These are phyloP conservation scores for Dictyophora rubrovolvata DNA, from an alignment of 768 basidiomycete genomes.

Conservation along the genomic window DNA sequence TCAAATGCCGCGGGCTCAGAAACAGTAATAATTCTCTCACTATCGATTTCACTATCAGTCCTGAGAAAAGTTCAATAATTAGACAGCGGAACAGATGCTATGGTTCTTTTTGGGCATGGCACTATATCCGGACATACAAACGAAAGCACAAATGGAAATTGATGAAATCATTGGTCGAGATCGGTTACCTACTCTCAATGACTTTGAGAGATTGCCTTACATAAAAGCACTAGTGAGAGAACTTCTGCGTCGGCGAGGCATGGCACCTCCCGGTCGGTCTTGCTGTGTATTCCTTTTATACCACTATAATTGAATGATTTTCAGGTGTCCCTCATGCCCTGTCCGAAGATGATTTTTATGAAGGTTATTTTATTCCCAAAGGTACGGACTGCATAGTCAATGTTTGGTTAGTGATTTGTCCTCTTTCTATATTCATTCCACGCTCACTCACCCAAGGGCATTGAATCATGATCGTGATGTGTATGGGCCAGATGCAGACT, in stretches of 20 bases:
- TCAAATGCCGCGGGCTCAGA: background rate
- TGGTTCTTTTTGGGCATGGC: background rate
- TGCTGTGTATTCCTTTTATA: background rate
- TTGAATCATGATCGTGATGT: background rate
- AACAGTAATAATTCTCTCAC: background rate
- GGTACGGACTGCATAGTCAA: background rate
- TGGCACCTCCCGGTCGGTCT: background rate
- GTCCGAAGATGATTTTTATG: constrained; percentile 14
- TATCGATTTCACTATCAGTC: background rate
- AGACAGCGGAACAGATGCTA: background rate
- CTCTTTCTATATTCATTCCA: background rate
- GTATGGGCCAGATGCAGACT: constrained; percentile 13
- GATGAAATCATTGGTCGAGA: background rate
- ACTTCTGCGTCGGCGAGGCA: background rate
- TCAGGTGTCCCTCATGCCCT: constrained; percentile 18
- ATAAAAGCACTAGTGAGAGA: background rate
- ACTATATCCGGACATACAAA: background rate
- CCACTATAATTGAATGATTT: background rate
- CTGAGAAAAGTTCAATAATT: background rate
- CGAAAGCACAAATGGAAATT: background rate
- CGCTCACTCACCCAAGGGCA: background rate
- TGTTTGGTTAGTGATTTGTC: background rate
- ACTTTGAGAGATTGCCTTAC: background rate
- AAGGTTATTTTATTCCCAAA: constrained; percentile 12
- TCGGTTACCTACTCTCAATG: background rate